phyloP scores from a whole-genome alignment of 2,329 filamentous ascomycete genomes.

The Aspergillus fumigatus region DNA sequence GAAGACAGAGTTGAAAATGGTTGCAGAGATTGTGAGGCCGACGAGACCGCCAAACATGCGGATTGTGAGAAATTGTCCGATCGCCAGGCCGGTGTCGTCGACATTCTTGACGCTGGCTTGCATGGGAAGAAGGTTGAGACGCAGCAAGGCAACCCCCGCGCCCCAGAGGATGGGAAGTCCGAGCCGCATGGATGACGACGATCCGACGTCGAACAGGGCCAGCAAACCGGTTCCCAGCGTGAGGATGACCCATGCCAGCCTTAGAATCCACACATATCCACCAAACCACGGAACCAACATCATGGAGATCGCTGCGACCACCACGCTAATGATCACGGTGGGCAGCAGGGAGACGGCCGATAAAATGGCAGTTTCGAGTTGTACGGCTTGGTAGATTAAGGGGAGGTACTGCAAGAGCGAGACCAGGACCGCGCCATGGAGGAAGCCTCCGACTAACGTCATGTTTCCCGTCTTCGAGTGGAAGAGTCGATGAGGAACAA shows the following conservation, averaged over 20 bases:
- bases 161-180: conserved; percentile 3
- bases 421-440: conserved; percentile 50
- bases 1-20: conserved; percentile 2
- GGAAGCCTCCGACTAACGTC: conserved; percentile 48
- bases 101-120: conserved; percentile 5
- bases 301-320: conserved; percentile 1
- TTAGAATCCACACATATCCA: conserved; percentile 1
- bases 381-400: conserved; percentile 38
- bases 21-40: neutral
- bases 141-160: conserved; percentile 2
- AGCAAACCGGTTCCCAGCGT: conserved; percentile 4
- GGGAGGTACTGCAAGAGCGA: conserved; percentile 52
- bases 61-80: neutral
- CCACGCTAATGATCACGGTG: neutral
- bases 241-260: conserved; percentile 4
- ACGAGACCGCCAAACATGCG: conserved; percentile 1
- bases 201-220: neutral
- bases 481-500: conserved; percentile 42
- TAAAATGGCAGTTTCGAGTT: conserved; percentile 48
- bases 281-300: neutral
- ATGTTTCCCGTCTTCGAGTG: conserved; percentile 41
- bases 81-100: conserved; percentile 4
- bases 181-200: neutral
- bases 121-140: conserved; percentile 5
- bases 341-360: conserved; percentile 54